These are phyloP conservation scores for Coemansia sp. DNA, from an alignment of 192 early-diverging fungal species.

Conservation along the genomic window DNA sequence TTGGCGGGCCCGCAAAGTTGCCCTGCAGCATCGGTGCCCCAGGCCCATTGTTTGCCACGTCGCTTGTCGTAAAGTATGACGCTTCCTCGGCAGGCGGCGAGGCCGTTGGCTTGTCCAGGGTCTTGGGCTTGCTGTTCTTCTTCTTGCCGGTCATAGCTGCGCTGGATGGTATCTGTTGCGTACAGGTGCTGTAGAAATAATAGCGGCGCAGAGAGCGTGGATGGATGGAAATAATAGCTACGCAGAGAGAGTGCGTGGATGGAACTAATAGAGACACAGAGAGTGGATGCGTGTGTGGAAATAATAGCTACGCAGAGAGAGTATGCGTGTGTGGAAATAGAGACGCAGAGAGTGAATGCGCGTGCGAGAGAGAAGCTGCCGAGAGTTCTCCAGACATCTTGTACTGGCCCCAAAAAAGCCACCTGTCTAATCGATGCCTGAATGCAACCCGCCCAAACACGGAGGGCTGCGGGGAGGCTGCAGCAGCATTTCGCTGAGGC, in stretches of 20 bases:
- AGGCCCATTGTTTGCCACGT: neutral
- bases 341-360: neutral
- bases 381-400: too few relatives aligned
- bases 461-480: too few relatives aligned
- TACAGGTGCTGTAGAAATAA: too few relatives aligned
- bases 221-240: too few relatives aligned
- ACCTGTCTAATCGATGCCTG: neutral
- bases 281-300: too few relatives aligned
- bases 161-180: too few relatives aligned
- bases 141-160: slow-evolving; percentile 37
- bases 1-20: slow-evolving; percentile 16
- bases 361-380: neutral
- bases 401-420: neutral
- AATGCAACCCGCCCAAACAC: neutral
- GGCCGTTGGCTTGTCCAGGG: slow-evolving; percentile 4
- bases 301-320: too few relatives aligned
- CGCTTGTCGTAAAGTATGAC: neutral
- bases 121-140: slow-evolving; percentile 21
- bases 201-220: too few relatives aligned
- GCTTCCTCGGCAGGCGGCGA: neutral
- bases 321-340: neutral
- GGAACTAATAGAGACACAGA: neutral
- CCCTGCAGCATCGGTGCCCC: neutral
- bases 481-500: neutral
- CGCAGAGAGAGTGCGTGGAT: too few relatives aligned